Percentiles rank a stretch among this genome's conserved stretches.
phyloP scores from a whole-genome alignment of 2,329 filamentous ascomycete species.

The Aurifilum marmelostoma region DNA sequence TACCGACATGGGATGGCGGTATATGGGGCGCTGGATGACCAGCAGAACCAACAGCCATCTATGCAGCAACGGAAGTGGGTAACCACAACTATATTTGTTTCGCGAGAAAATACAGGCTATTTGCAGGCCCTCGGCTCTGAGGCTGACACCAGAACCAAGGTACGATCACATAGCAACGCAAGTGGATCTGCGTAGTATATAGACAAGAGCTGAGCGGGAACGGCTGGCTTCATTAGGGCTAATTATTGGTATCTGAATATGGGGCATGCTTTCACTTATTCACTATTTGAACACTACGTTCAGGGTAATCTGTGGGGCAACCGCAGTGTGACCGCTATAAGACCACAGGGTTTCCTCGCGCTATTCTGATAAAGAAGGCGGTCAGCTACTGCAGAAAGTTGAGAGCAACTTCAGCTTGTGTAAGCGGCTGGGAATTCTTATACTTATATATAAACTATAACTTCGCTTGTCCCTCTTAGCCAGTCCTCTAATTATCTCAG shows the following conservation, averaged over 20 bases:
- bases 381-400: too few relatives aligned
- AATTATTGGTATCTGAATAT: not conserved
- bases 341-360: too few relatives aligned
- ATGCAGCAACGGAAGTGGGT: not conserved
- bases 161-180: not conserved
- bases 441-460: too few relatives aligned
- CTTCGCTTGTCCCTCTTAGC: too few relatives aligned
- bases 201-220: not conserved
- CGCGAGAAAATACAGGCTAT: not conserved
- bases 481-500: too few relatives aligned
- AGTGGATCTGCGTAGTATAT: not conserved
- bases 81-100: not conserved
- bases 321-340: too few relatives aligned
- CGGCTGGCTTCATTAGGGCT: not conserved
- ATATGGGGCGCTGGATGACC: not conserved
- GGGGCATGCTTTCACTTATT: not conserved
- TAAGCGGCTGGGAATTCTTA: too few relatives aligned
- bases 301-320: too few relatives aligned
- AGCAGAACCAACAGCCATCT: not conserved
- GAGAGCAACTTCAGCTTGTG: too few relatives aligned
- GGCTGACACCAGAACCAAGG: not conserved
- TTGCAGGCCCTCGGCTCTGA: not conserved
- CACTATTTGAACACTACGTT: not conserved
- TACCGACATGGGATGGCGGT: not conserved
- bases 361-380: too few relatives aligned